phyloP scores from a whole-genome alignment of 108 stramenopile genomes.

The Skeletonema grethae region DNA sequence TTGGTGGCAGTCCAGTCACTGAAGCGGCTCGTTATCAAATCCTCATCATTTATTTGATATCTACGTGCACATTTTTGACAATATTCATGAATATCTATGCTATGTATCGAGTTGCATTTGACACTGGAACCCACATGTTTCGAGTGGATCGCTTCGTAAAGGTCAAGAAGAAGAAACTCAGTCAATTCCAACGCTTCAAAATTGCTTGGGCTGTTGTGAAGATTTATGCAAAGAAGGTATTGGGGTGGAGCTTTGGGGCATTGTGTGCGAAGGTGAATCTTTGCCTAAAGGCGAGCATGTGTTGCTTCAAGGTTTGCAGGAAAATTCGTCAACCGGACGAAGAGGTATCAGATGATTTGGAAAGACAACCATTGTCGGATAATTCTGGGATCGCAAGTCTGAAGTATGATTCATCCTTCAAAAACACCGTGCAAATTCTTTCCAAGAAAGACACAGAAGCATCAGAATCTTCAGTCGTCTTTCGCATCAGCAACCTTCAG shows the following conservation, averaged over 20 bases:
- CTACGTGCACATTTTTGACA: slow-evolving; percentile 43
- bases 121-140: slow-evolving; percentile 45
- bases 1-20: slow-evolving; percentile 76
- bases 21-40: slow-evolving; percentile 92
- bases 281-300: slow-evolving; percentile 1
- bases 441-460: slow-evolving; percentile 14
- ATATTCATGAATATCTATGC: slow-evolving; percentile 50
- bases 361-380: slow-evolving; percentile 18
- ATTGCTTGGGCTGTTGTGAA: not conserved
- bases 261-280: not conserved
- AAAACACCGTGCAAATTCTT: slow-evolving; percentile 5
- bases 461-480: slow-evolving; percentile 16
- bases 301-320: slow-evolving; percentile 13
- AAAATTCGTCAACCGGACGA: not conserved
- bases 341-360: slow-evolving; percentile 10
- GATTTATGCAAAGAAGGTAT: not conserved
- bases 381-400: slow-evolving; percentile 9
- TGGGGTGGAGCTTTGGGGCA: not conserved
- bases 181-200: slow-evolving; percentile 8
- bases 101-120: slow-evolving; percentile 61
- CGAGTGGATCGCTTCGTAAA: slow-evolving; percentile 46
- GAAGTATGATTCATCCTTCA: not conserved
- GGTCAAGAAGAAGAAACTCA: slow-evolving; percentile 24
- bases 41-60: slow-evolving; percentile 84
- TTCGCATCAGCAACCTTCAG: slow-evolving; percentile 30